Evolutionary conservation across 2,329 filamentous ascomycete species (phyloP).

Genomic region (Hypomyces rosellus): DNA sequence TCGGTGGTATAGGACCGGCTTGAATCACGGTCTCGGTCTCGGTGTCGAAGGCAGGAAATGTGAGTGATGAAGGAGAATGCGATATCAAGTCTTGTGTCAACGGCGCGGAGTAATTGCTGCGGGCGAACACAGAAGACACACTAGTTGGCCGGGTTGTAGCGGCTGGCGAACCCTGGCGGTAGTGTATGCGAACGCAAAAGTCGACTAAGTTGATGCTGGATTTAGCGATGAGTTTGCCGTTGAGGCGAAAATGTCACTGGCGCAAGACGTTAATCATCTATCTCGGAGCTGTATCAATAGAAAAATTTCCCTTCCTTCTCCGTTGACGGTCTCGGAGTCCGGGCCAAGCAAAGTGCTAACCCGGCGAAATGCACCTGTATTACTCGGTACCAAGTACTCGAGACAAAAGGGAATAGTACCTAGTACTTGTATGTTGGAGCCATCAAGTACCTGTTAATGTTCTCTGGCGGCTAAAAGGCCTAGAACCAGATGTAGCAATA

Average conservation of each 20-base stretch:
- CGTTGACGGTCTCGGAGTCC: not conserved
- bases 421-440: too few species aligned
- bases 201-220: too few species aligned
- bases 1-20: slow-evolving; percentile 5
- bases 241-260: slow-evolving; percentile 1
- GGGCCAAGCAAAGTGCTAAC: not conserved
- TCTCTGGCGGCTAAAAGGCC: too few species aligned
- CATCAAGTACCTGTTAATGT: too few species aligned
- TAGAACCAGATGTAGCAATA: too few species aligned
- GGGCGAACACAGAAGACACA: too few species aligned
- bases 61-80: not conserved
- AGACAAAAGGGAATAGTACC: too few species aligned
- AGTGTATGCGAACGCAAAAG: too few species aligned
- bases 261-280: not conserved
- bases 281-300: not conserved
- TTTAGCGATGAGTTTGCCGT: not conserved
- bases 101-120: too few species aligned
- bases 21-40: not conserved
- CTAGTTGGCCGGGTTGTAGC: too few species aligned
- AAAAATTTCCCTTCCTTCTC: not conserved
- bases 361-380: not conserved
- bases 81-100: not conserved
- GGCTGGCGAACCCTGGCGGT: too few species aligned
- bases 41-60: not conserved
- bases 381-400: not conserved